phyloP scores from a whole-genome alignment of 2,329 filamentous ascomycete species.

The Tympanopsis confertula region DNA sequence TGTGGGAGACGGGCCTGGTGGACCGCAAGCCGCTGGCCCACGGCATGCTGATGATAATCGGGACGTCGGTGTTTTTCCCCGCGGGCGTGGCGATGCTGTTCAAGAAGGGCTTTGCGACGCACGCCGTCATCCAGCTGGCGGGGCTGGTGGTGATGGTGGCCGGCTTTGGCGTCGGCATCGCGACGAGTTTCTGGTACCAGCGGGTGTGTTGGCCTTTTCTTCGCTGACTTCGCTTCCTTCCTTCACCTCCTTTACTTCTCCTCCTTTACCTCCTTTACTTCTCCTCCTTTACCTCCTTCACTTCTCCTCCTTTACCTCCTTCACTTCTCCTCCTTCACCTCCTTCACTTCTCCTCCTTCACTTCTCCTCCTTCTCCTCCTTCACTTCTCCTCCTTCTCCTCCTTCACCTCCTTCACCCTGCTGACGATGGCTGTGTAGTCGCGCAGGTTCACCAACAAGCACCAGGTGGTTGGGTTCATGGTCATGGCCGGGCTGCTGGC shows the following conservation, averaged over 20 bases:
- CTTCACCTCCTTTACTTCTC: neutral
- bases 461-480: slow-evolving; percentile 48
- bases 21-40: slow-evolving; percentile 31
- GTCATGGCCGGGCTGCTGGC: slow-evolving; percentile 36
- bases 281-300: no score
- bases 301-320: no score
- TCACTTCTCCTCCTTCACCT: no score
- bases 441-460: slow-evolving; percentile 35
- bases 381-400: no score
- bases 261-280: neutral
- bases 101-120: slow-evolving; percentile 38
- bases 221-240: neutral
- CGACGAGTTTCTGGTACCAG: slow-evolving; percentile 38
- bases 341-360: no score
- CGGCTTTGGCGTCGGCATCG: slow-evolving; percentile 39
- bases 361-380: no score
- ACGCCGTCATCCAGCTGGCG: slow-evolving; percentile 38
- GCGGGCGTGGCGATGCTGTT: slow-evolving; percentile 40
- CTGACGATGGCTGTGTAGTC: slow-evolving; percentile 24
- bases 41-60: slow-evolving; percentile 39
- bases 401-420: slow-evolving; percentile 6
- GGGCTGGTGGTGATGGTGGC: slow-evolving; percentile 34
- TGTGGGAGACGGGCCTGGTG: slow-evolving; percentile 11
- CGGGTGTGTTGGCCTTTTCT: slow-evolving; percentile 29
- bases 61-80: slow-evolving; percentile 42